Evolutionary conservation across 202 grass and related monocot species (phyloP).

Genomic region (Musa balbisiana): DNA sequence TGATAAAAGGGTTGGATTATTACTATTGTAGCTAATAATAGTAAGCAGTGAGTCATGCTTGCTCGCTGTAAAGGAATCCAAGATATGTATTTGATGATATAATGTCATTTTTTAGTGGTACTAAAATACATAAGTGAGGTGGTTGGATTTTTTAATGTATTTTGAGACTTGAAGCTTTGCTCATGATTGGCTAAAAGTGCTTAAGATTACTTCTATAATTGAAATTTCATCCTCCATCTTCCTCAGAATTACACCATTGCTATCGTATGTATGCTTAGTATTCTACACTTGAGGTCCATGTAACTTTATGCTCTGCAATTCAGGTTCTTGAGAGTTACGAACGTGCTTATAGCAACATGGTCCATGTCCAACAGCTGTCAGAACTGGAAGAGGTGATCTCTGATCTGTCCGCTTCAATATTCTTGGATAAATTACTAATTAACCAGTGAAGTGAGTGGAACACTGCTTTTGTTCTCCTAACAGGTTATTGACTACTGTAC

Average conservation of each 20-base stretch:
- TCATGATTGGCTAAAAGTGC: too few relatives aligned
- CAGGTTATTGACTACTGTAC: constrained; percentile 98
- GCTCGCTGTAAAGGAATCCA: too few relatives aligned
- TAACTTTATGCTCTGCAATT: neutral
- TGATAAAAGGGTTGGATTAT: too few relatives aligned
- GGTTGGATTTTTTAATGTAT: too few relatives aligned
- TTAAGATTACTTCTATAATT: neutral
- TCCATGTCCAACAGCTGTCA: constrained; percentile 93
- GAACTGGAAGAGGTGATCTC: constrained; percentile 86
- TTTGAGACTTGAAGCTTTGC: too few relatives aligned
- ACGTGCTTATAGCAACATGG: constrained; percentile 97
- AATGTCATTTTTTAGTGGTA: too few relatives aligned
- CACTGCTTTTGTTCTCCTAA: constrained; percentile 16
- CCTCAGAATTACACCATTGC: neutral
- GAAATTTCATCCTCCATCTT: constrained; percentile 17
- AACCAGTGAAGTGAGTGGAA: constrained; percentile 11
- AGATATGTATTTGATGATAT: too few relatives aligned
- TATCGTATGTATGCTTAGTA: constrained; percentile 24
- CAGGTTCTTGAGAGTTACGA: constrained; percentile 99
- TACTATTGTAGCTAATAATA: too few relatives aligned
- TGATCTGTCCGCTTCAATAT: constrained; percentile 13
- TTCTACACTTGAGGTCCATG: neutral
- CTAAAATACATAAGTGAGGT: too few relatives aligned
- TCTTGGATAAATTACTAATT: constrained; percentile 13
- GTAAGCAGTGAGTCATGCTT: too few relatives aligned